These are phyloP conservation scores for Lasiosphaeria hispida DNA, from an alignment of 495 filamentous ascomycete genomes.

Conservation along the genomic window DNA sequence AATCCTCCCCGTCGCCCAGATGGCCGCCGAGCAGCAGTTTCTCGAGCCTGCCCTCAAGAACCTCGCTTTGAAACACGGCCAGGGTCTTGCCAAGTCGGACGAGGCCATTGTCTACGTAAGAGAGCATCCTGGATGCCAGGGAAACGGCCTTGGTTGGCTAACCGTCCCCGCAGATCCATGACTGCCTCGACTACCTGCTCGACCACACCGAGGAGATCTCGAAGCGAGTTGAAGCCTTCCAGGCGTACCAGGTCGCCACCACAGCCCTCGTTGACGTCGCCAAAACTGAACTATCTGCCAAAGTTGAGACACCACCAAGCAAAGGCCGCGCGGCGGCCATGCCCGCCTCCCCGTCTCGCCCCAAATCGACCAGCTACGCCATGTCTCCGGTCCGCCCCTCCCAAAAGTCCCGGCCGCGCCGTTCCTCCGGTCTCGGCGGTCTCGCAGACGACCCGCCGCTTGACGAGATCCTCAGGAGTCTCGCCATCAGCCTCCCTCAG, in stretches of 20 bases:
- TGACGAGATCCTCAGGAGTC: constrained; percentile 29
- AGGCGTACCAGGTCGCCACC: constrained; percentile 32
- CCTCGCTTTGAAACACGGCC: constrained; percentile 36
- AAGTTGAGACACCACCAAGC: constrained; percentile 7
- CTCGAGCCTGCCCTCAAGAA: constrained; percentile 52
- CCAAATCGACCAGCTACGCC: constrained; percentile 6
- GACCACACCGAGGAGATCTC: constrained; percentile 29
- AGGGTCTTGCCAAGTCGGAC: constrained; percentile 32
- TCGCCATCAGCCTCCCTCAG: constrained; percentile 31
- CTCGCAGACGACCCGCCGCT: constrained; percentile 27
- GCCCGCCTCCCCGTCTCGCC: constrained; percentile 18
- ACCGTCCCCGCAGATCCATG: constrained; percentile 31
- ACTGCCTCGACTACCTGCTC: constrained; percentile 39
- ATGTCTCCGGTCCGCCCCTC: constrained; percentile 29
- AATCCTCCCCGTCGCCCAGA: constrained; percentile 60
- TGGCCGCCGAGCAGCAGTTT: constrained; percentile 60
- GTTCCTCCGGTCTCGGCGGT: constrained; percentile 30
- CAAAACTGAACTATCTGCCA: constrained; percentile 19
- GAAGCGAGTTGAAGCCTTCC: constrained; percentile 27
- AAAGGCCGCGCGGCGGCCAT: constrained; percentile 12
- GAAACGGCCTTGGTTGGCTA: background rate
- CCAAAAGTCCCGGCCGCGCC: constrained; percentile 20
- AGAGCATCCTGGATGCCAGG: background rate
- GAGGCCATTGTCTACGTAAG: constrained; percentile 44
- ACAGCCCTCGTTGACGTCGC: constrained; percentile 27